Evolutionary conservation across 345 rosid species (phyloP).

Genomic region (Triadica sebifera): DNA sequence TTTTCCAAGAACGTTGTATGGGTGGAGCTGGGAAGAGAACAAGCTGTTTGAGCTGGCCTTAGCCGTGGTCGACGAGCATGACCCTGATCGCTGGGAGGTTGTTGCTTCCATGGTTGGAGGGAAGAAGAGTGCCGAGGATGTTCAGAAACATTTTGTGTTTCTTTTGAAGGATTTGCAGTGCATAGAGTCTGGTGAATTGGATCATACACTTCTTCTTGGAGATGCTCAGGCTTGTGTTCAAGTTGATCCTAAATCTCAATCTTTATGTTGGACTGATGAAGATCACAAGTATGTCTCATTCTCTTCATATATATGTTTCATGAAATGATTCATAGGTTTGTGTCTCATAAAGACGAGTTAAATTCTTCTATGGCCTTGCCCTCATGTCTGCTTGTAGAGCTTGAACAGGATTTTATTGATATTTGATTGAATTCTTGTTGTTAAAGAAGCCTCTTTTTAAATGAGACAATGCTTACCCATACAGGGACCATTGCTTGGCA

Average conservation of each 20-base stretch:
- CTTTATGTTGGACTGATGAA: slow-evolving; percentile 50
- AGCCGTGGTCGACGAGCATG: slow-evolving; percentile 56
- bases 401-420: no score
- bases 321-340: background rate
- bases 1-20: slow-evolving; percentile 32
- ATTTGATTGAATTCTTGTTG: no score
- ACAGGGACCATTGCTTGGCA: no score
- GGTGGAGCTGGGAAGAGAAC: slow-evolving; percentile 85
- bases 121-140: slow-evolving; percentile 57
- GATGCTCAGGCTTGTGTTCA: slow-evolving; percentile 38
- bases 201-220: slow-evolving; percentile 35
- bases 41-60: slow-evolving; percentile 67
- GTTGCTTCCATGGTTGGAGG: slow-evolving; percentile 71
- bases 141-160: slow-evolving; percentile 50
- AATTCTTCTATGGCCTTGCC: no score
- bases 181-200: slow-evolving; percentile 60
- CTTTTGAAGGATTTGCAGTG: slow-evolving; percentile 62
- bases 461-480: no score
- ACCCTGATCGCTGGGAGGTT: slow-evolving; percentile 60
- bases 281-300: slow-evolving; percentile 45
- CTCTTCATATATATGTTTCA: background rate
- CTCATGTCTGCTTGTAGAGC: no score
- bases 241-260: slow-evolving; percentile 29
- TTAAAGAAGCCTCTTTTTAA: no score
- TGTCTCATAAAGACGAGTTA: no score